Base-by-base conservation (phyloP, 257 asterid genomes). In the Solanum dulcamara region DNA sequence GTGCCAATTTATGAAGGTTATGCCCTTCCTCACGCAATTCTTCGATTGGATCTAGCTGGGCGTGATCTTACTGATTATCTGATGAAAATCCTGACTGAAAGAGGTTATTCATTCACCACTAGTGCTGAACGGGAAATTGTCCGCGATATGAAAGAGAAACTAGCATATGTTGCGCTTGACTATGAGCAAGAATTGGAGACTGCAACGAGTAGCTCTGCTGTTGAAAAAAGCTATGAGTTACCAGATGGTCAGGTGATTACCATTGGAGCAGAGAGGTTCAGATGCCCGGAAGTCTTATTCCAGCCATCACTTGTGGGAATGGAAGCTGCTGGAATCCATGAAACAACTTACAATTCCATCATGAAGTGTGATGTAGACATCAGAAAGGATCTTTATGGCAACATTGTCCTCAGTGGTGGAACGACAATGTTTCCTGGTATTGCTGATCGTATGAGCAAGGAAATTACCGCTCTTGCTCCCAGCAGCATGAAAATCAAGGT, bases 1-100 rank as follows among this genome's bases (percentile, higher is more conserved):
- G 90, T 89, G 46, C 92, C 92, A 33, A 89, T 89, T 13, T 89
- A 88, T 62, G 89, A 89, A 84, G 90, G 91, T 5, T 89, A 84
- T 18, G 88, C 92, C 24, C 89, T 88, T 68, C 90, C 89, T 42
- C 90, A 86, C 22, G 90, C 90, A 38, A 90, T 88, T 85, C 86
- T 80, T 8, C 86, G 88, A 32, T 74, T 87, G 70, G 87, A 87
- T 60, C 89, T 90, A 1, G 90, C 90, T 2, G 91, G 92, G 38
- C 88, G 90, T 37, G 92, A 88, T 46, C 85, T 90, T 11, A 90
- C 90, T 13, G 91, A 90, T 26, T 53, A 68, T 66, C 75, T 90
- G 46, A 86, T 33, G 79, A 86, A 44, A 26, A 90, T 90, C 59
- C 85, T 90, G 42, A 83, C 88, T 2, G 91, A 88, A 80, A 79